A percentile compares a stretch with the other conserved stretches of the same genome.
Conservation (phyloP, 768 basidiomycete genomes). For the Clitopilus hobsonii region DNA sequence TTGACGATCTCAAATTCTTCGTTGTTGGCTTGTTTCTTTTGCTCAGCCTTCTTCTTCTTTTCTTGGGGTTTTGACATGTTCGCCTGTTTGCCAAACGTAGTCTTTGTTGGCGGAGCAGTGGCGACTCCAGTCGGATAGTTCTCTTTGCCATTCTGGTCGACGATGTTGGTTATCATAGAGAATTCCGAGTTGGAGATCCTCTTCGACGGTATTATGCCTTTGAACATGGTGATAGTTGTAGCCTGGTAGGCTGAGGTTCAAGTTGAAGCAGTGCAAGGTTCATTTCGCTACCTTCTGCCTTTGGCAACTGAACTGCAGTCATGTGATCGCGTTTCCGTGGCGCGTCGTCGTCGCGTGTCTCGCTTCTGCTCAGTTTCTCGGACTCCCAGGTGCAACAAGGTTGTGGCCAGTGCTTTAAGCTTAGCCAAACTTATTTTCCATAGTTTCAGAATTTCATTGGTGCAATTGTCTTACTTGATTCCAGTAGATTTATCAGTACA, state of each 20-base stretch:
- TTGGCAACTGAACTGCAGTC: slow-evolving; percentile 2
- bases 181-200: slow-evolving; percentile 66
- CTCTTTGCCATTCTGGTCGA: slow-evolving; percentile 60
- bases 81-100: slow-evolving; percentile 22
- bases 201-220: slow-evolving; percentile 70
- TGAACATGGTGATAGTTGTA: slow-evolving; percentile 58
- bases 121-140: slow-evolving; percentile 41
- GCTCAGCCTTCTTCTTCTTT: slow-evolving; percentile 11
- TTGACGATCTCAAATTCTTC: slow-evolving; percentile 6
- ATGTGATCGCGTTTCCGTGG: slow-evolving; percentile 4
- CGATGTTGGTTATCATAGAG: slow-evolving; percentile 60
- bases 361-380: slow-evolving; percentile 10
- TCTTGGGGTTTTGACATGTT: slow-evolving; percentile 31
- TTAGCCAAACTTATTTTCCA: slow-evolving; percentile 1
- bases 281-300: slow-evolving; percentile 7
- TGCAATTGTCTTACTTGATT: no score
- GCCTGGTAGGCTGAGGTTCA: slow-evolving; percentile 17
- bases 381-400: not conserved
- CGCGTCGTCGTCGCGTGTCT: slow-evolving; percentile 27
- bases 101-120: slow-evolving; percentile 8
- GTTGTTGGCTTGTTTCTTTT: slow-evolving; percentile 27
- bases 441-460: no score
- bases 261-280: slow-evolving; percentile 28
- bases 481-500: no score
- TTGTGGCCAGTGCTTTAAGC: not conserved